These are phyloP conservation scores for Fusarium zealandicum DNA, from an alignment of 2,329 filamentous ascomycete species.

Conservation along the genomic window DNA sequence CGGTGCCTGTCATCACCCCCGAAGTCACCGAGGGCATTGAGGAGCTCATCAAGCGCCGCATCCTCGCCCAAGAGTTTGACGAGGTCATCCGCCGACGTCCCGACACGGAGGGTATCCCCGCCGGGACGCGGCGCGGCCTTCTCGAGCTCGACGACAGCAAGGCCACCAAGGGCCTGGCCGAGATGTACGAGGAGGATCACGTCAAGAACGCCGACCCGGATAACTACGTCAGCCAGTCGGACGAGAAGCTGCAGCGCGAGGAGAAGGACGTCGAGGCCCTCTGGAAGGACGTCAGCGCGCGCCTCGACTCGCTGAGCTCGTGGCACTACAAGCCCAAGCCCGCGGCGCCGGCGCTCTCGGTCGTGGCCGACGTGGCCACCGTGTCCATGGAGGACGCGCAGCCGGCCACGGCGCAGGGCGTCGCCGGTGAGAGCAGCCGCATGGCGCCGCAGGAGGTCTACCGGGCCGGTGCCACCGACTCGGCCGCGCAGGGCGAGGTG, in stretches of 20 bases:
- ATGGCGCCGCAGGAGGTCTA: slow-evolving; percentile 96
- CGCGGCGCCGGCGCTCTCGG: slow-evolving; percentile 79
- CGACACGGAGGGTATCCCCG: slow-evolving; percentile 70
- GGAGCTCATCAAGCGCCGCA: slow-evolving; percentile 90
- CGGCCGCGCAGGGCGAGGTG: slow-evolving; percentile 71
- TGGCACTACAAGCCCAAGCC: slow-evolving; percentile 96
- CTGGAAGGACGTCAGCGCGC: slow-evolving; percentile 81
- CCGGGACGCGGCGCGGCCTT: slow-evolving; percentile 70
- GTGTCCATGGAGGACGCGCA: slow-evolving; percentile 95
- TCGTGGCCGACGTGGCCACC: slow-evolving; percentile 89
- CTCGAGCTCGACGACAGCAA: slow-evolving; percentile 88
- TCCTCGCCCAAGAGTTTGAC: slow-evolving; percentile 89
- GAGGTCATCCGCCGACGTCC: slow-evolving; percentile 85
- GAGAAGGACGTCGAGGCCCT: slow-evolving; percentile 82
- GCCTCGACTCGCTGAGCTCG: slow-evolving; percentile 87
- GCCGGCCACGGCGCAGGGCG: slow-evolving; percentile 79
- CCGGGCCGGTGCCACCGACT: slow-evolving; percentile 72
- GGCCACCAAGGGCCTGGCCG: slow-evolving; percentile 84
- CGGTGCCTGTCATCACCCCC: slow-evolving; percentile 90
- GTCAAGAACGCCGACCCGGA: slow-evolving; percentile 78
- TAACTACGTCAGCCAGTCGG: slow-evolving; percentile 79
- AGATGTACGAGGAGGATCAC: slow-evolving; percentile 94
- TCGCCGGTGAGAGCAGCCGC: slow-evolving; percentile 72
- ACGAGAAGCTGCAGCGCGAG: slow-evolving; percentile 82
- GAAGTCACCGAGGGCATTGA: slow-evolving; percentile 93